Evolutionary conservation across 2,329 filamentous ascomycete genomes (phyloP), one percentile per base, ranked within the genome.

Genomic region (Fusarium transvaalense): DNA sequence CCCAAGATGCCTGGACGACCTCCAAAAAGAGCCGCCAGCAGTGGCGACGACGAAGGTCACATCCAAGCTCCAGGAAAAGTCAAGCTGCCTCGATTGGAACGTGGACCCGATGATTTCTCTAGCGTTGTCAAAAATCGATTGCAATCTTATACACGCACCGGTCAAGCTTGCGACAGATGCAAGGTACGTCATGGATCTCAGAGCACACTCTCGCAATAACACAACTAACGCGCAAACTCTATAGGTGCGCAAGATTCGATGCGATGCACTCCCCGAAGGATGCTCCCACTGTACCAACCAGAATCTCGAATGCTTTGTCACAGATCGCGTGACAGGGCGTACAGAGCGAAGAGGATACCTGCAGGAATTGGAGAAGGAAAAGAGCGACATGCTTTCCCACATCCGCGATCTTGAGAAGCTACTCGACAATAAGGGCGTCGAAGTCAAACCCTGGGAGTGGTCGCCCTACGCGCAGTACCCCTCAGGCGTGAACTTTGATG

Each of bases 141-240:
- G 43, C 83, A 84, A 67, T 83, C 84, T 5, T 86, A 86, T 67
- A 86, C 85, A 21, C 82, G 86, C 59, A 97, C 93, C 0, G 93
- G 93, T 12, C 93, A 97, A 81, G 93, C 93, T 32, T 97, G 93
- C 84, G 93, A 97, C 80, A 86, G 93, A 57, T 97, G 93, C 85
- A 96, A 95, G 86, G 91, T 92, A 78, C 72, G 84, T 55, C 35
- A 60, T 52, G 5, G 14, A 39, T 35, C 41, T 56, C 21, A 51
- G 37, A 25, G 35, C 43, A 31, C 9, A 27, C 19, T 39, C 21
- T 52, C 17, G 7, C 10, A 51, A 39, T 23, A 19, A 27, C 29
- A 61, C 66, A 51, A 59, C 64, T 48, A 61, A 55, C 53, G 43
- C 55, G 58, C 48, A 25, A 60, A 56, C 34, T 46, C 38, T 23